These are phyloP conservation scores for Penicillium sp. DNA, from an alignment of 2,329 filamentous ascomycete genomes.

Conservation along the genomic window DNA sequence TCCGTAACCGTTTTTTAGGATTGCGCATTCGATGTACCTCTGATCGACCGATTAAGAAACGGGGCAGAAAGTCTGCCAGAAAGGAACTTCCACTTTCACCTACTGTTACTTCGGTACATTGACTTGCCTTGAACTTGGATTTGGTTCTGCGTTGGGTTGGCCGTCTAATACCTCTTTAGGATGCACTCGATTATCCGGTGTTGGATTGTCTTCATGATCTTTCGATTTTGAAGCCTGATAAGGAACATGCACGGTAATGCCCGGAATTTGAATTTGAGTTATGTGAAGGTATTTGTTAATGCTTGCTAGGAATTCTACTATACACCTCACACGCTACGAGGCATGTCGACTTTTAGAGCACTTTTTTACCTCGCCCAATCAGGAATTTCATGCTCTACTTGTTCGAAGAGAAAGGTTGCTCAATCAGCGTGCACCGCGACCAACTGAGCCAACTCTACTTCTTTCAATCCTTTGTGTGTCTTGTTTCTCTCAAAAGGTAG, in stretches of 20 bases:
- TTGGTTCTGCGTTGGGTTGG: not conserved
- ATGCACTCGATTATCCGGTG: conserved; percentile 4
- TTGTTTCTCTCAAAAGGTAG: not conserved
- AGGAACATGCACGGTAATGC: conserved; percentile 1
- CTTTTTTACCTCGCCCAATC: conserved; percentile 6
- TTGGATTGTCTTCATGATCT: conserved; percentile 3
- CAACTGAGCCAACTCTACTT: conserved; percentile 5
- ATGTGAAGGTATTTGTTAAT: not conserved
- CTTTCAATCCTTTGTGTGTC: conserved; percentile 2
- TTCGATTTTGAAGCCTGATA: conserved; percentile 1
- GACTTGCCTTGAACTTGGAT: not conserved
- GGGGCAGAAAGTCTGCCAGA: not conserved
- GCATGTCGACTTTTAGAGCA: conserved; percentile 7
- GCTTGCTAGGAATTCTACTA: not conserved
- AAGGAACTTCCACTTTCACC: not conserved
- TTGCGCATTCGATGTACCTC: conserved; percentile 4
- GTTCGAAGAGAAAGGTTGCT: conserved; percentile 2
- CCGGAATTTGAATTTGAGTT: no score
- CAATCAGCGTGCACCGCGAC: not conserved
- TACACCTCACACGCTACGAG: conserved; percentile 4
- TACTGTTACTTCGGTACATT: not conserved
- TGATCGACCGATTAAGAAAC: conserved; percentile 4
- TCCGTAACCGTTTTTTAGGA: not conserved
- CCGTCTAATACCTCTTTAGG: not conserved
- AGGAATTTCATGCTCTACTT: conserved; percentile 3